These are phyloP conservation scores for Mycena filopes DNA, from an alignment of 768 basidiomycete genomes.

Conservation along the genomic window DNA sequence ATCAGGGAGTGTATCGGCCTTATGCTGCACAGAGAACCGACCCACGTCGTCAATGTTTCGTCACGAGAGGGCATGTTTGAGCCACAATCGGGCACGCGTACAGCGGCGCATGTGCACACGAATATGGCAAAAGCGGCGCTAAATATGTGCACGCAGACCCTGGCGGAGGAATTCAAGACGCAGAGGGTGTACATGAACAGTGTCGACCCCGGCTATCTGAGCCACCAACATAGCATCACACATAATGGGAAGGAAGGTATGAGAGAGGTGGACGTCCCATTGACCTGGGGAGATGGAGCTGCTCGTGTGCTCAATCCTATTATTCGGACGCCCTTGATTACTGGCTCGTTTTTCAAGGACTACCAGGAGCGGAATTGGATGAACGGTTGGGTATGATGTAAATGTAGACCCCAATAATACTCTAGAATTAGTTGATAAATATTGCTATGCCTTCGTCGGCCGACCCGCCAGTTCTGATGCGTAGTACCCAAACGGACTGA, in stretches of 20 bases:
- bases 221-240: conserved; percentile 46
- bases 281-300: conserved; percentile 49
- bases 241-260: conserved; percentile 36
- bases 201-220: conserved; percentile 51
- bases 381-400: conserved; percentile 22
- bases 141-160: conserved; percentile 51
- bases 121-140: conserved; percentile 53
- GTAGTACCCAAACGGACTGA: conserved; percentile 73
- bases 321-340: conserved; percentile 44
- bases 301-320: conserved; percentile 47
- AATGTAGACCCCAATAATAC: background rate
- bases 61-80: conserved; percentile 50
- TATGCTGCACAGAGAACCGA: conserved; percentile 35
- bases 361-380: conserved; percentile 37
- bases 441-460: conserved; percentile 17
- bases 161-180: conserved; percentile 44
- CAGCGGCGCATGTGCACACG: conserved; percentile 47
- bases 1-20: conserved; percentile 45
- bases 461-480: conserved; percentile 61
- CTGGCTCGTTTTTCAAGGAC: conserved; percentile 50
- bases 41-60: conserved; percentile 48
- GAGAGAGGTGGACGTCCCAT: conserved; percentile 35
- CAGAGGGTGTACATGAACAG: conserved; percentile 45
- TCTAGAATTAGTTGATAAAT: background rate
- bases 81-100: conserved; percentile 33